Percentiles rank a stretch among this genome's conserved stretches.
phyloP scores from a whole-genome alignment of 768 basidiomycete genomes.

The Suillus americanus region DNA sequence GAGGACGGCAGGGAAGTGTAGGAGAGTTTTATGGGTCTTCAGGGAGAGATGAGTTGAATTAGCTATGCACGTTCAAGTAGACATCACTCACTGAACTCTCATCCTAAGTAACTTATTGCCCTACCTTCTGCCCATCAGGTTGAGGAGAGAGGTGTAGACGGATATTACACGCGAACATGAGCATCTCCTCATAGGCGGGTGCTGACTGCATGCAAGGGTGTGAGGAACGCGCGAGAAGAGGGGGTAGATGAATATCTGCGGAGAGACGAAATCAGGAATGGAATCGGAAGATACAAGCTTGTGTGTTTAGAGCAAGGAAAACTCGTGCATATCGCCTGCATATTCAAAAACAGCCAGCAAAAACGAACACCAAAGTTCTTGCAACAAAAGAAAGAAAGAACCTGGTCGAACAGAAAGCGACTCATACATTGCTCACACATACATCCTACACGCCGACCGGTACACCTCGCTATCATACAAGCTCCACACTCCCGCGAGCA shows the following conservation, averaged over 20 bases:
- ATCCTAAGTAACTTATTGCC: constrained; percentile 50
- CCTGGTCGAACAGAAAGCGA: background rate
- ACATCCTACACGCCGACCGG: constrained; percentile 69
- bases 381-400: background rate
- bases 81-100: constrained; percentile 42
- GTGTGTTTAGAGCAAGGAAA: background rate
- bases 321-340: background rate
- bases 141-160: constrained; percentile 38
- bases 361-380: background rate
- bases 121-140: constrained; percentile 22
- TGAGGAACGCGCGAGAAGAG: constrained; percentile 36
- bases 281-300: background rate
- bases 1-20: background rate
- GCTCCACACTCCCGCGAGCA: background rate
- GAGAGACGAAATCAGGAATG: background rate
- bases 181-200: constrained; percentile 47
- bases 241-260: background rate
- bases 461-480: constrained; percentile 52
- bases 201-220: constrained; percentile 53
- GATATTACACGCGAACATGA: constrained; percentile 40
- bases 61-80: background rate
- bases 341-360: background rate
- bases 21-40: constrained; percentile 34
- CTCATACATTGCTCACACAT: constrained; percentile 31
- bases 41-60: constrained; percentile 7